phyloP scores from a whole-genome alignment of 495 filamentous ascomycete genomes.

The Cryomyces minteri region DNA sequence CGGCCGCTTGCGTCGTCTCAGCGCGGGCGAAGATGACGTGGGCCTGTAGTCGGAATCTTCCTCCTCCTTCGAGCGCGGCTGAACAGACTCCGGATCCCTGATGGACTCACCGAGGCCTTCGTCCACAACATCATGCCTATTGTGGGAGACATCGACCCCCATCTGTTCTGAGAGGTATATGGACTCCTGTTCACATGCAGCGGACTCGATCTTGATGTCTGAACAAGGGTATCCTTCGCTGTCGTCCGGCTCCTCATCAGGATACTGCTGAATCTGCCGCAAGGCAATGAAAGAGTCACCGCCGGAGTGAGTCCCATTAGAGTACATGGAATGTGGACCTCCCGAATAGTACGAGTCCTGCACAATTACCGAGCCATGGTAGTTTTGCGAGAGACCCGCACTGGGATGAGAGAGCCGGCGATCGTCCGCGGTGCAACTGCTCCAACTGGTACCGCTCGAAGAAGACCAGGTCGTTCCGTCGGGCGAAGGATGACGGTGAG shows the following conservation, averaged over 20 bases:
- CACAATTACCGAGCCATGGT: not conserved
- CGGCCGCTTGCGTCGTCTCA: slow-evolving; percentile 1
- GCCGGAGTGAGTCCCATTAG: not conserved
- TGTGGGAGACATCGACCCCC: slow-evolving; percentile 1
- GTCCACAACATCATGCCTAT: slow-evolving; percentile 1
- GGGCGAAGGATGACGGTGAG: not conserved
- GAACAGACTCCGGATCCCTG: slow-evolving; percentile 12
- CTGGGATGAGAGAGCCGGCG: not conserved
- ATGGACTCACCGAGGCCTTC: slow-evolving; percentile 5
- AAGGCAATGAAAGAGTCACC: slow-evolving; percentile 5
- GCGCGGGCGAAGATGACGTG: not conserved
- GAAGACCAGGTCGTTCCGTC: not conserved
- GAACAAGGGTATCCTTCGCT: slow-evolving; percentile 4
- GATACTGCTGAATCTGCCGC: slow-evolving; percentile 12
- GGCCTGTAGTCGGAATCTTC: not conserved
- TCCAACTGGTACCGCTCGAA: not conserved
- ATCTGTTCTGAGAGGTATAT: not conserved
- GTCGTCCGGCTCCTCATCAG: slow-evolving; percentile 1
- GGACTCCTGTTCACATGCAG: slow-evolving; percentile 4
- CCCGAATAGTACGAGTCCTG: not conserved
- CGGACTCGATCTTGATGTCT: slow-evolving; percentile 7
- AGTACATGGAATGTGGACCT: not conserved
- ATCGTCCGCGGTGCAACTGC: not conserved
- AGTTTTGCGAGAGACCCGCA: not conserved
- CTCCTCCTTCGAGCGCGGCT: not conserved